These are phyloP conservation scores for Ambrosiella beaveri DNA, from an alignment of 2,329 filamentous ascomycete species.

Conservation along the genomic window DNA sequence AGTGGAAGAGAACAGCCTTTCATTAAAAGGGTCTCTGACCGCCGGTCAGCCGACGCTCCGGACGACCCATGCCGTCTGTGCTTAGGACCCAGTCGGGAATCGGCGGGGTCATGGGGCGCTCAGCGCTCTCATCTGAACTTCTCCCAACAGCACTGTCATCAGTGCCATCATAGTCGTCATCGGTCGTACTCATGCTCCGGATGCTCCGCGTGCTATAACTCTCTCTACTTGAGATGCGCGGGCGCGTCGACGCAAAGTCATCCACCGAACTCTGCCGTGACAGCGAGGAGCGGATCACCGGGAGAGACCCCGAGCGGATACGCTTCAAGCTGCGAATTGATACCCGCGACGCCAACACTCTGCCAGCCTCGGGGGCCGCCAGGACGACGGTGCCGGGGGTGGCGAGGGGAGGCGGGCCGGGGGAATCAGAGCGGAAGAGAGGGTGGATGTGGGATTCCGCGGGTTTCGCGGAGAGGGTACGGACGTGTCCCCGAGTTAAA, in stretches of 20 bases:
- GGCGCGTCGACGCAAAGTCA: slow-evolving; percentile 20
- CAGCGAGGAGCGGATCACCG: slow-evolving; percentile 29
- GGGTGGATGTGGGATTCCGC: slow-evolving; percentile 58
- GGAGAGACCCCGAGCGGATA: slow-evolving; percentile 39
- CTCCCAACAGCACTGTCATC: slow-evolving; percentile 1
- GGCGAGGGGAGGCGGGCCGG: slow-evolving; percentile 44
- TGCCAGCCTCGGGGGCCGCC: slow-evolving; percentile 49
- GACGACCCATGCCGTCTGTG: slow-evolving; percentile 29
- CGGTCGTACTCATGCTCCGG: slow-evolving; percentile 9
- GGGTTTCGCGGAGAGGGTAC: slow-evolving; percentile 19
- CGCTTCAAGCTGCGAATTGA: slow-evolving; percentile 34
- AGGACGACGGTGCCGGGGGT: slow-evolving; percentile 55
- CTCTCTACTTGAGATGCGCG: neutral
- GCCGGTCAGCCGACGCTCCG: neutral
- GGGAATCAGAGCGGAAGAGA: slow-evolving; percentile 57
- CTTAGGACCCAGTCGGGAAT: slow-evolving; percentile 45
- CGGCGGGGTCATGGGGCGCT: slow-evolving; percentile 38
- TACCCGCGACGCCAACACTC: slow-evolving; percentile 25
- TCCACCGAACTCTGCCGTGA: slow-evolving; percentile 34
- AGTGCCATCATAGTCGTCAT: slow-evolving; percentile 16
- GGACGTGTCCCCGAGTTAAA: slow-evolving; percentile 1
- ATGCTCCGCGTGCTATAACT: slow-evolving; percentile 5
- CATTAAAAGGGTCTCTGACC: slow-evolving; percentile 3
- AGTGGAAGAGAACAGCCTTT: neutral
- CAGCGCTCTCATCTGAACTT: slow-evolving; percentile 15